Conservation (phyloP, 495 filamentous ascomycete species). For the Trypethelium eluteriae region DNA sequence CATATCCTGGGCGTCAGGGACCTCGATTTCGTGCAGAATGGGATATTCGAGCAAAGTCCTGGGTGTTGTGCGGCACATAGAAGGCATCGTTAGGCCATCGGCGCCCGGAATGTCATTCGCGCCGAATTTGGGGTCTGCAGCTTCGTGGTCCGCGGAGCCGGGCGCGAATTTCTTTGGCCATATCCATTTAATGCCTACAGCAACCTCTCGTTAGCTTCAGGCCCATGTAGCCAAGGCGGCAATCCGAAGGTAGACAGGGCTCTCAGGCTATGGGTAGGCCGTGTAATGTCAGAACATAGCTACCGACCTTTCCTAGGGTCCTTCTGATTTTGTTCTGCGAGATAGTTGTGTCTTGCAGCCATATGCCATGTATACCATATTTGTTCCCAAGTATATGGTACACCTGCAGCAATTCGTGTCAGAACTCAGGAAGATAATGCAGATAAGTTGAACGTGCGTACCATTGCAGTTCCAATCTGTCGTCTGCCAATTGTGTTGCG, state of each 20-base stretch:
- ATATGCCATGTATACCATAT: neutral
- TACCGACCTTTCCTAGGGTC: neutral
- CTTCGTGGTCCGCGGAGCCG: neutral
- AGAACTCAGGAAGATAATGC: neutral
- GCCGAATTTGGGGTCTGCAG: neutral
- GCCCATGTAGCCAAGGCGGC: neutral
- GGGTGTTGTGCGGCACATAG: neutral
- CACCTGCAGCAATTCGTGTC: neutral
- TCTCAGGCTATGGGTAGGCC: no score
- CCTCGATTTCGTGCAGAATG: neutral
- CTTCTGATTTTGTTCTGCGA: neutral
- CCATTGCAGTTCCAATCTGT: neutral
- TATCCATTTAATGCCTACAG: neutral
- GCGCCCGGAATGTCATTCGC: neutral
- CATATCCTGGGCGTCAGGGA: neutral
- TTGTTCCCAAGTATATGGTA: neutral
- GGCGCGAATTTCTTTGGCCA: neutral
- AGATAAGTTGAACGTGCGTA: neutral
- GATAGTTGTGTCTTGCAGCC: neutral
- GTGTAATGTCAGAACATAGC: neutral
- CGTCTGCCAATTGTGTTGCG: neutral
- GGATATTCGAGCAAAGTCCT: neutral
- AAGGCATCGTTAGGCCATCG: neutral
- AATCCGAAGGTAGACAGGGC: no score
- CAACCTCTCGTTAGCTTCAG: neutral